Base-by-base conservation (phyloP, 805 yeast genomes). In the Kodamaea lidongshanica region DNA sequence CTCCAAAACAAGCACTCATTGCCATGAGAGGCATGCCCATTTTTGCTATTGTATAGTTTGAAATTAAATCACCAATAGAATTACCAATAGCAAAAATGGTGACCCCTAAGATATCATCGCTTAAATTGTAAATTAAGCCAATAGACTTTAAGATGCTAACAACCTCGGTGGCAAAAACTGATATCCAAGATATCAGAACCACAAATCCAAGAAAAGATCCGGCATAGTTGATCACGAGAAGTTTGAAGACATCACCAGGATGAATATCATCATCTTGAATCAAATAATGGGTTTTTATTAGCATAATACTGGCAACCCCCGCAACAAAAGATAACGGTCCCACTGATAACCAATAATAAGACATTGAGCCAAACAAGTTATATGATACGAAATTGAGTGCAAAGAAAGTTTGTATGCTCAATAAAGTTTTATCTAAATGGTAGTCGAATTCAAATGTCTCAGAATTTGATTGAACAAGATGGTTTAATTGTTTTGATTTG, bases 1-100 rank as follows among this genome's bases (percentile, higher is more conserved):
- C 86, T 0, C 96, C 97, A 52, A 88, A 81, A 48, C 97, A 88
- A 0, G 96, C 96, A 16, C 92, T 83, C n/a, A 92, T 63, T 0
- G 96, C 96, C 82, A 89, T 82, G 26, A 81, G 67, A 0, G 95
- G 84, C 58, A 74, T 77, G 0, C 95, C 95, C 67, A 84, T 71
- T 34, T 63, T 63, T 0, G 95, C 87, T 15, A 89, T 73, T 0
- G 94, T 80, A 19, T 80, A 52, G 43, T 89, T 86, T 0, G 96
- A 80, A 1, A 88, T 77, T 27, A 88, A 60, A 48, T 89, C 98
- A 5, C 97, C 96, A 5, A 83, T 60, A 1, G 96, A 88, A 52
- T 89, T 92, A 4, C 98, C 97, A 35, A 89, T 58, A 0, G 97
- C 95, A 53, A 89, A 82, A 0, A 89, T 67, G 0, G 97, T 89